Evolutionary conservation across 208 protist species (phyloP), one percentile per base, ranked within the genome.

Genomic region (Leishmania guyanensis): DNA sequence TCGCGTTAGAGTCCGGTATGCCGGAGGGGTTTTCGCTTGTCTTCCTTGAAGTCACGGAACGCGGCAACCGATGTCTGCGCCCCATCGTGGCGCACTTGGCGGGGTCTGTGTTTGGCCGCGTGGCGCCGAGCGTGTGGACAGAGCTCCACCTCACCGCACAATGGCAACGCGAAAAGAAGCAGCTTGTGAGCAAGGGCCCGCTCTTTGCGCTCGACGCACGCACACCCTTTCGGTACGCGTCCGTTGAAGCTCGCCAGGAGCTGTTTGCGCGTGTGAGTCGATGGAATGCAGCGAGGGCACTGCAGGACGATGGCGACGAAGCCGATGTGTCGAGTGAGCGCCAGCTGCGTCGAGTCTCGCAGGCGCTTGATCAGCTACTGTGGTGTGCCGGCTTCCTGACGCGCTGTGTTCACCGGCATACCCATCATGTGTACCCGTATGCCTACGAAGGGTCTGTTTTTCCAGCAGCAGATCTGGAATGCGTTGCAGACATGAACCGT

Each of bases 21-120:
- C 90, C 92, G 22, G 86, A 95, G 58, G 94, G 92, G 17, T 95
- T 97, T 51, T 92, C 92, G 20, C 80, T 97, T 14, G 33, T 96
- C 26, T 76, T 96, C 17, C 69, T 85, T 39, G 91, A 96, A 73
- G 91, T 90, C 14, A 65, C 70, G 16, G 82, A 88, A 16, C 82
- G 85, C 72, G 80, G 77, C 17, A 96, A 96, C 68, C 66, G 36
- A 8, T 84, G 83, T 78, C 75, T 96, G 48, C 51, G 43, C 22
- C 74, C 81, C 2, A 20, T 96, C 58, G 87, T 85, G 0, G 50
- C 86, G 64, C 88, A 88, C 74, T 51, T 97, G 12, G 86, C 94
- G 8, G 75, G 79, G 14, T 79, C 76, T 51, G 82, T 96, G 43
- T 95, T 83, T 72, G 70, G 80, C 6, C 70, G 43, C 64, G 36